Percentiles rank a stretch among this genome's conserved stretches.
These are phyloP conservation scores for Lodderomyces elongisporus DNA, from an alignment of 1,139 yeast species.

Conservation along the genomic window DNA sequence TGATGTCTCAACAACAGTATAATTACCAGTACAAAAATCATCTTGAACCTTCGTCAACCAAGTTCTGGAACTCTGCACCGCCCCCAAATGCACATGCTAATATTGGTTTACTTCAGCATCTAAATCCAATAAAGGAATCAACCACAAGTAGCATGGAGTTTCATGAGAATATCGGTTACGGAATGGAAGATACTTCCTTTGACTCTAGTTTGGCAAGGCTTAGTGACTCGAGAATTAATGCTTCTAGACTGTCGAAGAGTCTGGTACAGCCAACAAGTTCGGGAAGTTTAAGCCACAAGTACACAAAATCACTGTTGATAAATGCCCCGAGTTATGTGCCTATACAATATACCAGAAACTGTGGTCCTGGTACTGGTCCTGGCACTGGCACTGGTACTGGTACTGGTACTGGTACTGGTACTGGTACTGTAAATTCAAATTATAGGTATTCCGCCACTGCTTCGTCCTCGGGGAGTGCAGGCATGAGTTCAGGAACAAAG, in stretches of 20 bases:
- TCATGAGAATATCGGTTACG: background rate
- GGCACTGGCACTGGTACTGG: background rate
- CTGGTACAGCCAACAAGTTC: background rate
- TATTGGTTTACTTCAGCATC: background rate
- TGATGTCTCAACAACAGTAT: no score
- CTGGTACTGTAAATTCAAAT: background rate
- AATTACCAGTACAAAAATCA: no score
- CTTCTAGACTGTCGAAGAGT: background rate
- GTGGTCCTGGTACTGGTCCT: background rate
- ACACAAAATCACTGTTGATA: slow-evolving; percentile 11
- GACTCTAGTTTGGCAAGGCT: background rate
- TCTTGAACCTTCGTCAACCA: no score
- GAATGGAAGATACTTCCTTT: background rate
- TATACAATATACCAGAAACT: slow-evolving; percentile 5
- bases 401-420: no score
- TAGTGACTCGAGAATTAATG: background rate
- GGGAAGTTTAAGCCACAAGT: slow-evolving; percentile 3
- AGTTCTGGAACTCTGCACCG: no score
- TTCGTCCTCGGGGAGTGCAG: background rate
- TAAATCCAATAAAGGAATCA: background rate
- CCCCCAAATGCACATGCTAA: no score
- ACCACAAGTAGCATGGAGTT: background rate
- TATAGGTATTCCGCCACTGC: background rate
- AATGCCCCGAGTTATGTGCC: slow-evolving; percentile 32
- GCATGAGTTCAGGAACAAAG: background rate